Base-by-base conservation (phyloP, 2,329 filamentous ascomycete genomes). In the Ceratocystiopsis brevicomis region DNA sequence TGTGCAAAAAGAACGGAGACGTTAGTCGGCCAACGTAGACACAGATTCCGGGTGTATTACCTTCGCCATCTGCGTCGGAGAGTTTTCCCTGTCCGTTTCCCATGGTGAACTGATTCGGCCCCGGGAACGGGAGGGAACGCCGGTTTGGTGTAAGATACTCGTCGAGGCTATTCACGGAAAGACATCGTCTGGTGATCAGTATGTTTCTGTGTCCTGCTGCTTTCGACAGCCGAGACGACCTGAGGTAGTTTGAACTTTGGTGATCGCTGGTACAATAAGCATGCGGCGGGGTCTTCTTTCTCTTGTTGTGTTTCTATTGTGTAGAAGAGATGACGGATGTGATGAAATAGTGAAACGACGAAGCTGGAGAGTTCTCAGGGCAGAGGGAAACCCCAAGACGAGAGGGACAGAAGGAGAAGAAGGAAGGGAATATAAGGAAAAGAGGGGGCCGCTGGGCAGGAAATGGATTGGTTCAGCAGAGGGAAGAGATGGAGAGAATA, bases 71-170 rank as follows among this genome's bases (percentile, higher is more conserved):
- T 64, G 87, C 79, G 60, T 86, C 80, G 66, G 93, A 76, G 62
- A 83, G 84, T 63, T 95, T 95, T 63, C 87, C 87, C 64, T 88
- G 86, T 59, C 79, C 81, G 66, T 96, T 95, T 60, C 88, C 88
- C 88, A 96, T 96, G 37, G 50, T 44, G 33, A 30, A 30, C 5
- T 39, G 42, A 18, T 30, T 39, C 32, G 25, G 25, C 25, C 25
- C 25, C 25, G 25, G 25, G 25, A 30, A 30, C 6, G 25, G 25
- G 25, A 11, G 25, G 25, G 25, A 30, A 30, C 25, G 25, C 25
- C 6, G 25, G 25, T 30, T 30, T 2, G 10, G 25, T 30, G 25
- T 6, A 21, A 21, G 25, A 30, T 9, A 30, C 5, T 30, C 10
- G 25, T 10, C 25, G 10, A 8, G 25, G 8, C 25, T 30, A 21